These are phyloP conservation scores for Penicillium digitatum DNA, from an alignment of 2,329 filamentous ascomycete species.

Conservation along the genomic window DNA sequence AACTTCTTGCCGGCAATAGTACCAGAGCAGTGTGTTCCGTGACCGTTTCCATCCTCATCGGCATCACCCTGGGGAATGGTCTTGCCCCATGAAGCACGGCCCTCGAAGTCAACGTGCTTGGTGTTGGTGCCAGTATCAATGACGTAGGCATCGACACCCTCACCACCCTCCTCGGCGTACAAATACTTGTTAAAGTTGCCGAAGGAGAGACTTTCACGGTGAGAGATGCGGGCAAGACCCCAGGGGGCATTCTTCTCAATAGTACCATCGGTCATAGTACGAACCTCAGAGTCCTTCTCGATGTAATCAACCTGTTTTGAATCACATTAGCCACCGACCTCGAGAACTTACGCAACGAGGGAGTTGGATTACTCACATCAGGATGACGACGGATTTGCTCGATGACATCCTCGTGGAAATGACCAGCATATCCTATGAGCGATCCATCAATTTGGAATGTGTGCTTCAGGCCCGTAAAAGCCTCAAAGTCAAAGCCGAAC, in stretches of 20 bases:
- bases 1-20: constrained; percentile 98
- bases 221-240: constrained; percentile 97
- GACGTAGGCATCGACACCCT: constrained; percentile 97
- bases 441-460: constrained; percentile 85
- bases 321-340: constrained; percentile 8
- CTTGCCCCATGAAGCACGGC: constrained; percentile 93
- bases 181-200: constrained; percentile 98
- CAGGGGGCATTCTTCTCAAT: constrained; percentile 93
- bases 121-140: constrained; percentile 96
- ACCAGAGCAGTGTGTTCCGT: constrained; percentile 98
- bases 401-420: constrained; percentile 90
- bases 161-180: constrained; percentile 81
- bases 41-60: constrained; percentile 92
- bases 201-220: constrained; percentile 82
- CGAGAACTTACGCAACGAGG: neutral
- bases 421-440: constrained; percentile 88
- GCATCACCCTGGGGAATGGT: constrained; percentile 82
- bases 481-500: constrained; percentile 60
- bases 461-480: constrained; percentile 87
- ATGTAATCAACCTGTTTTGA: constrained; percentile 79
- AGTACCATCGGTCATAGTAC: constrained; percentile 59
- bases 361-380: constrained; percentile 72
- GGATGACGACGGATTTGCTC: constrained; percentile 92
- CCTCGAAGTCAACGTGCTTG: constrained; percentile 95
- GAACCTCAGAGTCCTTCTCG: constrained; percentile 89